These are phyloP conservation scores for Colletotrichum spaethianum DNA, from an alignment of 2,329 filamentous ascomycete species.

Conservation along the genomic window DNA sequence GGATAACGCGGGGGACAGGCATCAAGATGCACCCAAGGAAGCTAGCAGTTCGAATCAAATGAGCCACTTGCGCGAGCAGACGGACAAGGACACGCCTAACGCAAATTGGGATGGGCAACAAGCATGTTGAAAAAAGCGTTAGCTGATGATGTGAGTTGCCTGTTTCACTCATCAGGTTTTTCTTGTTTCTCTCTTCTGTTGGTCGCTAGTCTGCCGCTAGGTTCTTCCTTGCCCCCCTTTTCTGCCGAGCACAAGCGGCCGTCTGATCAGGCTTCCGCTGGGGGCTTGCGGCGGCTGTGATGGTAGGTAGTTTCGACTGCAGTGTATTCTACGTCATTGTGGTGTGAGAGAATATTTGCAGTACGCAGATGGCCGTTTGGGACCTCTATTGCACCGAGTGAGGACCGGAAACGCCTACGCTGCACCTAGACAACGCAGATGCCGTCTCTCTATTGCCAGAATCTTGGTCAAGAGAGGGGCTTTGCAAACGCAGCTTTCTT, in stretches of 20 bases:
- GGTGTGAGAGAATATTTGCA: not conserved
- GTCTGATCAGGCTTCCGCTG: not conserved
- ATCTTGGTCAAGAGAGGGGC: no score
- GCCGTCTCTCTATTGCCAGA: not conserved
- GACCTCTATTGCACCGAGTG: not conserved
- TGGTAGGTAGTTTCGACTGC: not conserved
- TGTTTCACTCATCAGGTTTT: not conserved
- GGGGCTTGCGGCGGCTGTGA: not conserved
- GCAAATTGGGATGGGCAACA: not conserved
- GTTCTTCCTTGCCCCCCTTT: not conserved
- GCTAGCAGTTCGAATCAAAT: not conserved
- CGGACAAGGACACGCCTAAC: not conserved
- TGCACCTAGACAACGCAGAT: not conserved
- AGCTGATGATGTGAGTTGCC: not conserved
- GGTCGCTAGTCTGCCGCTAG: not conserved
- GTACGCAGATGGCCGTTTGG: not conserved
- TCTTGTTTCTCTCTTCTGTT: not conserved
- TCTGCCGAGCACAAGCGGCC: not conserved
- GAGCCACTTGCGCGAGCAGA: not conserved
- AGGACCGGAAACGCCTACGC: not conserved
- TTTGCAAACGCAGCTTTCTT: not conserved
- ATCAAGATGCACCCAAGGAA: not conserved
- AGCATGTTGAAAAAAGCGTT: not conserved
- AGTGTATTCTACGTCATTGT: not conserved
- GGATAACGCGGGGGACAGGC: not conserved